These are phyloP conservation scores for Camellia japonica DNA, from an alignment of 148 eudicot genomes.

Conservation along the genomic window DNA sequence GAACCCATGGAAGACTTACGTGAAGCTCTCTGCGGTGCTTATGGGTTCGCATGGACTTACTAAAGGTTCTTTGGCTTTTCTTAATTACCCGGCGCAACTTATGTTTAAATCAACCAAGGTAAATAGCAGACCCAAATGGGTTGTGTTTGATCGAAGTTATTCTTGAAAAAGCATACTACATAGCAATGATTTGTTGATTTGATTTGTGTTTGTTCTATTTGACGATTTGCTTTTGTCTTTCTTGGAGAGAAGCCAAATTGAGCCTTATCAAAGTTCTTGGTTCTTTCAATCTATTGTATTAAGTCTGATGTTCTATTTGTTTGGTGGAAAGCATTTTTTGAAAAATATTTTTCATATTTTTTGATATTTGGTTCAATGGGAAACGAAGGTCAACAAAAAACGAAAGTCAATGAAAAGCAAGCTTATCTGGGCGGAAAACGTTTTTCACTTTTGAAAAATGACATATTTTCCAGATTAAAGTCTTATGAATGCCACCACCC, in stretches of 20 bases:
- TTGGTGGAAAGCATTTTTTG: no score
- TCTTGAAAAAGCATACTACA: not conserved
- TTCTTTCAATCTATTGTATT: not conserved
- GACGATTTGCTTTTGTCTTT: not conserved
- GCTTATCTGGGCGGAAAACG: no score
- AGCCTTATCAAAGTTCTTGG: not conserved
- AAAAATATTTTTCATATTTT: no score
- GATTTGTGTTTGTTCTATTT: not conserved
- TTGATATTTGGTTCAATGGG: no score
- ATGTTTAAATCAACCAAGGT: slow-evolving; percentile 99
- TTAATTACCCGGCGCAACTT: slow-evolving; percentile 92
- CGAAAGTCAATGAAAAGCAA: no score
- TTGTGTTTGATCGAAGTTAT: not conserved
- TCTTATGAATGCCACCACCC: no score
- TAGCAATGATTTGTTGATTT: not conserved
- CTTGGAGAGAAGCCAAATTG: not conserved
- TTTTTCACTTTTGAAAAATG: no score
- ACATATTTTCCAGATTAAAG: no score
- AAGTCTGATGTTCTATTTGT: not conserved
- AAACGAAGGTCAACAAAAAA: no score
- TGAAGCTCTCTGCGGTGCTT: slow-evolving; percentile 79
- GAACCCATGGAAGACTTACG: slow-evolving; percentile 90
- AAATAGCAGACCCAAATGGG: not conserved
- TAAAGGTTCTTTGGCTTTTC: slow-evolving; percentile 89
- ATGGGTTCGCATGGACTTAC: slow-evolving; percentile 99